phyloP scores from a whole-genome alignment of 139 green algal genomes.

The Pseudopediastrum boryanum region DNA sequence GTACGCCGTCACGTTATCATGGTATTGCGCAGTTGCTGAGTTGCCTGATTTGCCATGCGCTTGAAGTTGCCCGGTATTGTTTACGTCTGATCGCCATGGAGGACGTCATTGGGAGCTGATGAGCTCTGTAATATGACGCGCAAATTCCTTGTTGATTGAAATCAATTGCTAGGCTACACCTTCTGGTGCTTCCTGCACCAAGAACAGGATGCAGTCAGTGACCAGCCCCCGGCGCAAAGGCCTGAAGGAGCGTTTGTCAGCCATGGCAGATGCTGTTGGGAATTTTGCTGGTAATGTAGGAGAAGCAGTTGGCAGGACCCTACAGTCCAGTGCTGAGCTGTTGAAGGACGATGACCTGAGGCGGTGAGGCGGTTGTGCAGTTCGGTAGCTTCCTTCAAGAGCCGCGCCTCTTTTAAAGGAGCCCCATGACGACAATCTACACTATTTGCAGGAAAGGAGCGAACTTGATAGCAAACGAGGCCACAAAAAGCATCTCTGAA shows the following conservation, averaged over 20 bases:
- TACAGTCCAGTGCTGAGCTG: constrained; percentile 41
- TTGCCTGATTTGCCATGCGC: no score
- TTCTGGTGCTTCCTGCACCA: no score
- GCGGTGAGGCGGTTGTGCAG: constrained; percentile 21
- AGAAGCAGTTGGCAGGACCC: constrained; percentile 20
- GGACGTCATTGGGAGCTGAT: no score
- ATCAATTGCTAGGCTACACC: no score
- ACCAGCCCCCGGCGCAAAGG: neutral
- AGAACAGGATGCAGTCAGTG: no score
- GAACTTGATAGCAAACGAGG: constrained; percentile 21
- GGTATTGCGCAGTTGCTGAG: no score
- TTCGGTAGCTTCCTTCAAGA: neutral
- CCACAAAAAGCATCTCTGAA: constrained; percentile 7
- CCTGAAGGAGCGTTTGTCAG: neutral
- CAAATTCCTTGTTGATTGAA: no score
- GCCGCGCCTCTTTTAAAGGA: neutral
- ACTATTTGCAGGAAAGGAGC: constrained; percentile 26
- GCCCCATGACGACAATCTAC: neutral
- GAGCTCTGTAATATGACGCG: no score
- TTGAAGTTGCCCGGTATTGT: no score
- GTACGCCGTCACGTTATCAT: no score
- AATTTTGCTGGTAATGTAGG: neutral
- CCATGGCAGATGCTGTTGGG: constrained; percentile 6
- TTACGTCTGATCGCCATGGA: no score
- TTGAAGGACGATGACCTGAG: constrained; percentile 44